Evolutionary conservation across 805 yeast genomes (phyloP).

Genomic region (Nematodospora valgi): DNA sequence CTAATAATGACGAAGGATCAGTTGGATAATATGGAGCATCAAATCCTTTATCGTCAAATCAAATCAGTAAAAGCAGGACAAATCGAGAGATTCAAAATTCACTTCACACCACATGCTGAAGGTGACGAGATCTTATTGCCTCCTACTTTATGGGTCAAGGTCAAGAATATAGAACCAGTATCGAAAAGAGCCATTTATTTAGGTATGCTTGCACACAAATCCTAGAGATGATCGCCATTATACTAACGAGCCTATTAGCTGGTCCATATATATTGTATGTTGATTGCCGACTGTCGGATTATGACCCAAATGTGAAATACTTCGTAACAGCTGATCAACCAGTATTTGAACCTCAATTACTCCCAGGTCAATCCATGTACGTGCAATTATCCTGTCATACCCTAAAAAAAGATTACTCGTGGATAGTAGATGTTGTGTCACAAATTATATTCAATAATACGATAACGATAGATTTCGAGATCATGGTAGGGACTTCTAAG

Average conservation of each 20-base stretch:
- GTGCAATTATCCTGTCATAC: conserved; percentile 66
- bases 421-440: conserved; percentile 79
- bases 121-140: conserved; percentile 13
- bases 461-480: conserved; percentile 65
- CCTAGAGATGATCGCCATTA: too few relatives aligned
- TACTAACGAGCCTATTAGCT: too few relatives aligned
- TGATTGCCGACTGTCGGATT: conserved; percentile 71
- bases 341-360: conserved; percentile 63
- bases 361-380: conserved; percentile 61
- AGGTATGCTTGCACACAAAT: conserved; percentile 1
- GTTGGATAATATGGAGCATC: conserved; percentile 11
- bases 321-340: conserved; percentile 80
- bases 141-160: conserved; percentile 45
- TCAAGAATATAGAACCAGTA: conserved; percentile 69
- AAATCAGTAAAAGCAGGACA: conserved; percentile 57
- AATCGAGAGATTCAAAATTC: conserved; percentile 51
- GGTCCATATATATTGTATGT: conserved; percentile 89
- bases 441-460: conserved; percentile 73
- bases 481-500: conserved; percentile 51
- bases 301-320: conserved; percentile 47
- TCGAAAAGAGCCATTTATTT: conserved; percentile 79
- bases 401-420: conserved; percentile 53
- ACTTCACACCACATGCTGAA: conserved; percentile 38
- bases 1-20: conserved; percentile 8
- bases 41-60: conserved; percentile 32